Conservation (phyloP, 345 rosid genomes). For the Abelmoschus esculentus region DNA sequence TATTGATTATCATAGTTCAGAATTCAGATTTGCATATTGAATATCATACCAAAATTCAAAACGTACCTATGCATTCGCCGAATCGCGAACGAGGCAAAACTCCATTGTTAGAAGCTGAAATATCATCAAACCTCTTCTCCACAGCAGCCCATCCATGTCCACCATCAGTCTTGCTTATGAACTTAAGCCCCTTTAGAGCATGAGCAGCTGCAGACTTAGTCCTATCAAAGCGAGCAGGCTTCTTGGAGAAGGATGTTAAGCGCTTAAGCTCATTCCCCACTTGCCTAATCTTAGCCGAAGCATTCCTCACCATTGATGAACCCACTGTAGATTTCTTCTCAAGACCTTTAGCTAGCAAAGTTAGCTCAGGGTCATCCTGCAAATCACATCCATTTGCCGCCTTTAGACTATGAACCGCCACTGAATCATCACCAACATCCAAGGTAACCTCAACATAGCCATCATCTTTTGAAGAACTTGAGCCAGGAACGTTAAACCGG, state of each 20-base stretch:
- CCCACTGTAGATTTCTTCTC: slow-evolving; percentile 42
- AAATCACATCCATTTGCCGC: slow-evolving; percentile 21
- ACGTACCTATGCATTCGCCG: slow-evolving; percentile 60
- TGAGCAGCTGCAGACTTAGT: slow-evolving; percentile 54
- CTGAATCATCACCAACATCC: slow-evolving; percentile 12
- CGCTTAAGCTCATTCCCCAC: slow-evolving; percentile 60
- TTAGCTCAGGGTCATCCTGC: slow-evolving; percentile 34
- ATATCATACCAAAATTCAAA: too few relatives aligned
- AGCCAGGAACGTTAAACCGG: slow-evolving; percentile 22
- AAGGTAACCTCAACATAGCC: slow-evolving; percentile 29
- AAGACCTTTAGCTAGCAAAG: slow-evolving; percentile 34
- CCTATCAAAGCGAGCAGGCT: slow-evolving; percentile 51
- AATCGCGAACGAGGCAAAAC: slow-evolving; percentile 39
- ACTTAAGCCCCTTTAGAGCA: slow-evolving; percentile 71
- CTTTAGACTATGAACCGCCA: slow-evolving; percentile 22
- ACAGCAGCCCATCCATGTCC: slow-evolving; percentile 66
- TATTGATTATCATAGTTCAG: too few relatives aligned
- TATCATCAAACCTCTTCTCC: slow-evolving; percentile 52
- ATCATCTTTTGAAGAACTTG: slow-evolving; percentile 21
- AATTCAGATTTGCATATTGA: too few relatives aligned
- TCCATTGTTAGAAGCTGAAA: slow-evolving; percentile 48
- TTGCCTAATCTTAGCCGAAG: slow-evolving; percentile 45
- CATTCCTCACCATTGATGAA: slow-evolving; percentile 32
- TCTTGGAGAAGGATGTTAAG: slow-evolving; percentile 44
- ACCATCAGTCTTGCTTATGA: slow-evolving; percentile 59